Conservation (phyloP, 2,329 filamentous ascomycete species). For the Pyrenophora graminea region DNA sequence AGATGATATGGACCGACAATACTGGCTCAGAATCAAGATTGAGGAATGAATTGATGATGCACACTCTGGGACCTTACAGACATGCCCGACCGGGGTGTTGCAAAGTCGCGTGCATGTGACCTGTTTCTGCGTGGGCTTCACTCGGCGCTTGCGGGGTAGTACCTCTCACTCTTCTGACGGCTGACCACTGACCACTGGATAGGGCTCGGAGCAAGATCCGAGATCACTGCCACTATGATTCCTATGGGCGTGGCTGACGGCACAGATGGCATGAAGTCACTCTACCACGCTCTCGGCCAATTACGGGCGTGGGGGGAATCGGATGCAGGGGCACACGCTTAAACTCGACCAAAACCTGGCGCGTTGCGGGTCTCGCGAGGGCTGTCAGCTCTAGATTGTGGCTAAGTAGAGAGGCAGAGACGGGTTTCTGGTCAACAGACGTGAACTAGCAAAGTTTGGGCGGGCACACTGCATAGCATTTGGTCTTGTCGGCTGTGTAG, state of each 20-base stretch:
- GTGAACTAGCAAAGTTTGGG: neutral
- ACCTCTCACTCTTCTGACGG: too few relatives aligned
- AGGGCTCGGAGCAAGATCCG: too few relatives aligned
- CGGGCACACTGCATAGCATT: neutral
- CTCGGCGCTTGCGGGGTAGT: too few relatives aligned
- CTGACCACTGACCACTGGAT: too few relatives aligned
- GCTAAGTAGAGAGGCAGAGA: neutral
- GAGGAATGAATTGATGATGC: slow-evolving; percentile 7
- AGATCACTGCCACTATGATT: neutral
- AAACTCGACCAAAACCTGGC: neutral
- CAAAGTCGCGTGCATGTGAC: neutral
- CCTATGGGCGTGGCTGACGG: slow-evolving; percentile 2
- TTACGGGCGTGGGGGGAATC: neutral
- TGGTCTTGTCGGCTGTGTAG: slow-evolving; percentile 10
- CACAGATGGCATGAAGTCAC: slow-evolving; percentile 2
- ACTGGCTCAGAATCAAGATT: neutral
- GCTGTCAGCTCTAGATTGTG: neutral
- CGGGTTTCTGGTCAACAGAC: neutral
- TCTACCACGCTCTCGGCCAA: slow-evolving; percentile 1
- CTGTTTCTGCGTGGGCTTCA: too few relatives aligned
- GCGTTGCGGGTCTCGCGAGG: slow-evolving; percentile 1
- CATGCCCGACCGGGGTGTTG: neutral
- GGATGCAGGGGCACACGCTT: slow-evolving; percentile 14
- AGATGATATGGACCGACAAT: neutral
- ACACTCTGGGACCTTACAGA: neutral